Base-by-base conservation (phyloP, 139 green algal genomes). In the Chlamydomonas sp. region DNA sequence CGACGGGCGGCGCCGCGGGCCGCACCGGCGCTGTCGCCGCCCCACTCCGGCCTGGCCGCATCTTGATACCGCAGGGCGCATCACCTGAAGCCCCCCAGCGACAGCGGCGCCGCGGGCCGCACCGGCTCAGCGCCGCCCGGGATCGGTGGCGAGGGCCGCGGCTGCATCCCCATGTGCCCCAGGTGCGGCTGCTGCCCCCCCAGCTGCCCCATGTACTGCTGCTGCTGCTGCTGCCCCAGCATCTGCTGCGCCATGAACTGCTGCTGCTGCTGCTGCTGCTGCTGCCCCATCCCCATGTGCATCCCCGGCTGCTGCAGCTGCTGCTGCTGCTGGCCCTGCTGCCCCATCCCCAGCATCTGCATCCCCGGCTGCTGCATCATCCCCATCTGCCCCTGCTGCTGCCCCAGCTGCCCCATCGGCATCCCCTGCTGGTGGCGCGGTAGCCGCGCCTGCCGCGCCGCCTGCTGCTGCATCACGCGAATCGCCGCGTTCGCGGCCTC, bases 221-320 rank as follows among this genome's bases (percentile, higher is more conserved):
- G 54, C 54, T 63, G 6, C 54, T 26, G 54, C 54, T 63, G 58
- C 58, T 65, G 22, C 58, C 58, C 37, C 3, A 24, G 58, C 30
- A 5, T 3, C 3, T 24, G 22, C 58, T 63, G 54, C 26, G 29
- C 16, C 28, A 26, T 3, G 3, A 29, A 30, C 58, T 65, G 58
- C 58, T 65, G 22, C 58, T 28, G 3, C 4, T 38, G 13, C 5
- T 16, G 58, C 5, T 36, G 58, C 30, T 5, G 30, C 30, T 65
- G 58, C 58, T 65, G 30, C 58, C 29, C 16, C 58, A 35, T 3
- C 29, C 37, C 29, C 3, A 43, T 3, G 4, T 65, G 22, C 3
- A 20, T 28, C 4, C 3, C 29, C 4, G 22, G 58, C 29, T 65
- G 58, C 6, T 38, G 22, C 22, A 20, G 58, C 58, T 65, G 58